Conservation (phyloP, 805 yeast species). For the Ogataea ganodermae region DNA sequence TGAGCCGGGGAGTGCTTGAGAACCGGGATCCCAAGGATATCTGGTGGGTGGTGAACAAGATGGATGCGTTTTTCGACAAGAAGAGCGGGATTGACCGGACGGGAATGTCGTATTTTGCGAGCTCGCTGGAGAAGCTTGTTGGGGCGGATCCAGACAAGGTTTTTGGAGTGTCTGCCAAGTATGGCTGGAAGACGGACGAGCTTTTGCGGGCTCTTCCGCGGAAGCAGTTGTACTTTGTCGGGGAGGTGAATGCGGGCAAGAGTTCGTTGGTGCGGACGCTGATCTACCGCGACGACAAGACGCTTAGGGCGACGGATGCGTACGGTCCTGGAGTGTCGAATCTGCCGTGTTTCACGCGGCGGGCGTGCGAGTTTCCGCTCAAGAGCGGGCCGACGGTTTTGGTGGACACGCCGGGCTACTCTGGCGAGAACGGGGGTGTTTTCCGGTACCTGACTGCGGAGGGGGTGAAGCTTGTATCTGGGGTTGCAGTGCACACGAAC, state of each 20-base stretch:
- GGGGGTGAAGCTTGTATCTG: conserved; percentile 4
- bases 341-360: conserved; percentile 75
- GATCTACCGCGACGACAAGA: conserved; percentile 20
- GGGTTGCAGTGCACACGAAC: conserved; percentile 12
- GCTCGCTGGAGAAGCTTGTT: conserved; percentile 32
- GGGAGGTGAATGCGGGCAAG: conserved; percentile 72
- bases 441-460: conserved; percentile 30
- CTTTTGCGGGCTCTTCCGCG: conserved; percentile 41
- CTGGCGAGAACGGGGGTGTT: conserved; percentile 31
- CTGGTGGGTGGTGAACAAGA: conserved; percentile 44
- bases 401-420: conserved; percentile 52
- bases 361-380: conserved; percentile 42
- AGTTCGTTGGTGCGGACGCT: conserved; percentile 58
- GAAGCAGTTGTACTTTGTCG: conserved; percentile 52
- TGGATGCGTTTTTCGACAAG: conserved; percentile 37
- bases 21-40: conserved; percentile 38
- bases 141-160: conserved; percentile 40
- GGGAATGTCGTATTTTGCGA: conserved; percentile 35
- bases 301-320: conserved; percentile 27
- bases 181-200: conserved; percentile 51
- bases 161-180: conserved; percentile 49
- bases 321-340: conserved; percentile 50
- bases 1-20: conserved; percentile 41
- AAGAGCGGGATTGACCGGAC: conserved; percentile 24
- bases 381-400: conserved; percentile 27